Evolutionary conservation across 257 asterid genomes (phyloP), one percentile per base, ranked within the genome.

Genomic region (Leptodermis oblonga): DNA sequence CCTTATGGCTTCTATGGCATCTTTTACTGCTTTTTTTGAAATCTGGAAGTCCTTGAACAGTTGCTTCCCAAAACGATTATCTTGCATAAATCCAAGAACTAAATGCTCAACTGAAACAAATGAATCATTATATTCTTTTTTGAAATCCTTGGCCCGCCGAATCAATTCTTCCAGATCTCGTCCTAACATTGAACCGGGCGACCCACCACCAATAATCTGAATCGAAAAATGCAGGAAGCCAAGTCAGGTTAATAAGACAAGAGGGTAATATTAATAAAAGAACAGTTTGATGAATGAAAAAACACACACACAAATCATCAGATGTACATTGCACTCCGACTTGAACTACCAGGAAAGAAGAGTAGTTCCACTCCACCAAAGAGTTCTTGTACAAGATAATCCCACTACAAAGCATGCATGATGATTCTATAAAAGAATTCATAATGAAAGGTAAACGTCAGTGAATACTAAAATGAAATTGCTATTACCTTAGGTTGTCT

Each of bases 71-170:
- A 92, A 92, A 62, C 98, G 81, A 69, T 80, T 88, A 79, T 92
- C 98, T 74, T 85, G 80, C 15, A 74, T 45, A 75, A 85, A 92
- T 58, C 88, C 96, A 55, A 94, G 95, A 81, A 94, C 91, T 70
- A 94, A 80, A 91, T 94, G 99, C 82, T 94, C 99, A 62, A 89
- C 97, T 3, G 99, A 89, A 52, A 94, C 83, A 81, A 76, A 91
- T 33, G 97, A 89, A 85, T 94, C 99, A 43, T 90, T 87, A 42
- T 81, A 89, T 62, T 91, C 97, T 82, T 87, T 94, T 87, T 83
- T 91, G 82, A 69, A 82, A 46, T 89, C 92, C 82, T 96, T 85
- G 52, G 97, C 99, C 67, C 96, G 85, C 82, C 86, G 93, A 64
- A 94, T 81, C 71, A 94, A 79, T 28, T 81, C 89, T 77, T 91